phyloP scores from a whole-genome alignment of 352 stramenopile species.

The Pythium vanterpoolii region DNA sequence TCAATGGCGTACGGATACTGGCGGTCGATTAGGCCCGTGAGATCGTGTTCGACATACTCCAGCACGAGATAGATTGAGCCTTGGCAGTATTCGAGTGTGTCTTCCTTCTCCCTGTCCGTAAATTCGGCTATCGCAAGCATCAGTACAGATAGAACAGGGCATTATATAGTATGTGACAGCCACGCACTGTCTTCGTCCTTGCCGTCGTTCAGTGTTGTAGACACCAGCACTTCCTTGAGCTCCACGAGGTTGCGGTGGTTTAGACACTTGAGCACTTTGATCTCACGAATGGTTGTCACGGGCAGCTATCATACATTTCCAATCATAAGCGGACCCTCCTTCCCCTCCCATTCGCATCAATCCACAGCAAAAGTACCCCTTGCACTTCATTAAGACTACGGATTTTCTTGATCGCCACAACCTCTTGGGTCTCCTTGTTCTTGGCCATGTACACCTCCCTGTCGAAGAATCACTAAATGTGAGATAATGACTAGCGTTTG shows the following conservation, averaged over 20 bases:
- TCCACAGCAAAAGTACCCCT: slow-evolving; percentile 34
- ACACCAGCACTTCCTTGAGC: slow-evolving; percentile 95
- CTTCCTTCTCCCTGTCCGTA: slow-evolving; percentile 84
- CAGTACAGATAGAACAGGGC: neutral
- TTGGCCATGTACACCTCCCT: slow-evolving; percentile 90
- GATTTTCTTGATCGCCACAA: slow-evolving; percentile 92
- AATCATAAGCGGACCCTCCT: too few species aligned
- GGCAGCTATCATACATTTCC: slow-evolving; percentile 66
- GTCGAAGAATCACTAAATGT: neutral
- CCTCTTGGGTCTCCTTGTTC: slow-evolving; percentile 75
- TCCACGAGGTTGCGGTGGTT: slow-evolving; percentile 95
- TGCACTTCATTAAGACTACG: slow-evolving; percentile 89
- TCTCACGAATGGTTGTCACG: slow-evolving; percentile 96
- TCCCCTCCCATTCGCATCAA: too few species aligned
- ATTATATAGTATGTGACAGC: too few species aligned
- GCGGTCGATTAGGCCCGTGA: slow-evolving; percentile 84
- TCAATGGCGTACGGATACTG: slow-evolving; percentile 71
- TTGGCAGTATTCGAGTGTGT: slow-evolving; percentile 79
- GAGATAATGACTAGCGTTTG: neutral
- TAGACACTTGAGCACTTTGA: slow-evolving; percentile 97
- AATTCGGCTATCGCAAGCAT: slow-evolving; percentile 49
- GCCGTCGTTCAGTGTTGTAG: slow-evolving; percentile 73
- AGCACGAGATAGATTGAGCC: slow-evolving; percentile 87
- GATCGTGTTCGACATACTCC: slow-evolving; percentile 88
- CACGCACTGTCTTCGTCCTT: slow-evolving; percentile 45